These are phyloP conservation scores for Vanderwaltozyma polyspora DNA, from an alignment of 805 yeast species.

Conservation along the genomic window DNA sequence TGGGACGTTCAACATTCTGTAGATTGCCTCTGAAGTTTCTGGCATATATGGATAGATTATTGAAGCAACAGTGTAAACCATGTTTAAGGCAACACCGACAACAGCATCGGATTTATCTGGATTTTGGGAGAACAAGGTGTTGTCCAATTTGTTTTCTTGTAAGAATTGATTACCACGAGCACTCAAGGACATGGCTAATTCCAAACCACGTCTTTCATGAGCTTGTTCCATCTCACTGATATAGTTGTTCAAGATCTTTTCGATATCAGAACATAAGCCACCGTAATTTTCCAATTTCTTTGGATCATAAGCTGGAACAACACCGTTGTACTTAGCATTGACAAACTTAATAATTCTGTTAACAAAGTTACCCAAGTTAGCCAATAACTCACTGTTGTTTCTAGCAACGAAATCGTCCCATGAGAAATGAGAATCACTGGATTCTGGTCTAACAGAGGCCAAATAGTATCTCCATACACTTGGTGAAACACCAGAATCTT, in stretches of 20 bases:
- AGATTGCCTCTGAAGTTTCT: constrained; percentile 57
- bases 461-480: constrained; percentile 97
- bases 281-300: constrained; percentile 38
- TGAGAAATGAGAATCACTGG: constrained; percentile 91
- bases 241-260: constrained; percentile 50
- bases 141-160: constrained; percentile 93
- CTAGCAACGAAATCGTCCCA: constrained; percentile 94
- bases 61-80: constrained; percentile 77
- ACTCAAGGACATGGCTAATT: constrained; percentile 80
- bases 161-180: constrained; percentile 90
- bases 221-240: constrained; percentile 64
- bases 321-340: constrained; percentile 84
- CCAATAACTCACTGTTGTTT: constrained; percentile 86
- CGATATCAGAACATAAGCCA: constrained; percentile 43
- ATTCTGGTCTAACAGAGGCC: constrained; percentile 87
- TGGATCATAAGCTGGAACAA: constrained; percentile 57
- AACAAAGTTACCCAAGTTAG: constrained; percentile 93
- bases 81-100: constrained; percentile 80
- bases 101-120: constrained; percentile 86
- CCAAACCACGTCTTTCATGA: constrained; percentile 80
- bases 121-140: constrained; percentile 59
- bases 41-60: constrained; percentile 87
- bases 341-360: constrained; percentile 88
- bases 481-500: constrained; percentile 81
- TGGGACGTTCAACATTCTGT: constrained; percentile 76